Conservation (phyloP, 176 grass and related monocot species). For the Carex pumila region DNA sequence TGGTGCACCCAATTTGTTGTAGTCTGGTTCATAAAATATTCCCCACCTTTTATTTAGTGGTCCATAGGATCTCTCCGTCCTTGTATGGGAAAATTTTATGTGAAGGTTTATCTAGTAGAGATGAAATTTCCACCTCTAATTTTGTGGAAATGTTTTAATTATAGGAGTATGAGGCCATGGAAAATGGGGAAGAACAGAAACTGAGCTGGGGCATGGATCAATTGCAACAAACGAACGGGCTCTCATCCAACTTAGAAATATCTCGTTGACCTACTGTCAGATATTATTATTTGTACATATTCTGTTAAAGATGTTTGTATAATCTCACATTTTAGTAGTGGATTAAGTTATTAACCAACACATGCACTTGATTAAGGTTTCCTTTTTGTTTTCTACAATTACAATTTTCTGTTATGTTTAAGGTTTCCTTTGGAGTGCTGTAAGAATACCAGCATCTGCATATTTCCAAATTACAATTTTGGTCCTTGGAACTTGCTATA, state of each 20-base stretch:
- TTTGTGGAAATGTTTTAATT: not conserved
- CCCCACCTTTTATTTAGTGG: not conserved
- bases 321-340: slow-evolving; percentile 16
- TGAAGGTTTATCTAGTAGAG: not conserved
- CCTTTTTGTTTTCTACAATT: not conserved
- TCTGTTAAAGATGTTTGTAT: slow-evolving; percentile 18
- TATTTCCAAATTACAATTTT: not conserved
- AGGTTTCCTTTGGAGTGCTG: not conserved
- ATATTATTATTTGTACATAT: slow-evolving; percentile 26
- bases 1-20: slow-evolving; percentile 7
- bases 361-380: not conserved
- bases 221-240: slow-evolving; percentile 7
- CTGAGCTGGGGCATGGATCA: slow-evolving; percentile 24
- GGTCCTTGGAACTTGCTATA: not conserved
- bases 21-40: not conserved
- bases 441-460: not conserved
- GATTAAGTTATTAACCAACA: slow-evolving; percentile 17
- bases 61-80: not conserved
- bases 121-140: not conserved
- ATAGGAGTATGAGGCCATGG: slow-evolving; percentile 19
- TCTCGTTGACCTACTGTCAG: slow-evolving; percentile 17
- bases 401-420: not conserved
- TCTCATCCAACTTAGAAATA: slow-evolving; percentile 13
- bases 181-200: slow-evolving; percentile 14
- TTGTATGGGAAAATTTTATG: not conserved